phyloP scores from a whole-genome alignment of 441 rosid species.

The Gossypium schwendimanii region DNA sequence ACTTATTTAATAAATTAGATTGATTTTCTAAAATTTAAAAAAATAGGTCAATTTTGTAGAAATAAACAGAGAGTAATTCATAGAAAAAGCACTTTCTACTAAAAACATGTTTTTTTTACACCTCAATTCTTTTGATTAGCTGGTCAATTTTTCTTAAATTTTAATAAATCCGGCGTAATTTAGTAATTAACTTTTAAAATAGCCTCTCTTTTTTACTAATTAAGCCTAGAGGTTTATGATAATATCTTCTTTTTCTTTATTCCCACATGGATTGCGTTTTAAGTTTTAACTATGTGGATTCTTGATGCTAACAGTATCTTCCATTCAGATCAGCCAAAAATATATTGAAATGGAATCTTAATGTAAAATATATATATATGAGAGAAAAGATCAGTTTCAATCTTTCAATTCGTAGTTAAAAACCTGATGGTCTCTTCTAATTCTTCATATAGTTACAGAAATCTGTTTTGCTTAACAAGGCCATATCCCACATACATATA shows the following conservation, averaged over 20 bases:
- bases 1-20: no score
- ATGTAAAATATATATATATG: not conserved
- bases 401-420: not conserved
- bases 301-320: not conserved
- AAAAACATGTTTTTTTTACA: no score
- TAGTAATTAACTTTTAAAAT: no score
- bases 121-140: no score
- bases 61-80: no score
- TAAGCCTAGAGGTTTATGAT: not conserved
- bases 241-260: not conserved
- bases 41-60: no score
- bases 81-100: no score
- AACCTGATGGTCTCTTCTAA: not conserved
- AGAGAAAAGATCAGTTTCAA: not conserved
- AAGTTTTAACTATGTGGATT: not conserved
- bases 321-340: not conserved
- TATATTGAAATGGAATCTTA: not conserved
- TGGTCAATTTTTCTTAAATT: no score
- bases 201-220: no score
- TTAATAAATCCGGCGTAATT: no score
- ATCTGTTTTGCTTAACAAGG: not conserved
- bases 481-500: not conserved
- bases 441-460: not conserved
- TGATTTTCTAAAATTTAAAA: no score
- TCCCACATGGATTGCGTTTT: not conserved